A percentile compares a stretch with the other conserved stretches of the same genome.
These are phyloP conservation scores for Boletus vinaceobasis DNA, from an alignment of 768 basidiomycete species.

Conservation along the genomic window DNA sequence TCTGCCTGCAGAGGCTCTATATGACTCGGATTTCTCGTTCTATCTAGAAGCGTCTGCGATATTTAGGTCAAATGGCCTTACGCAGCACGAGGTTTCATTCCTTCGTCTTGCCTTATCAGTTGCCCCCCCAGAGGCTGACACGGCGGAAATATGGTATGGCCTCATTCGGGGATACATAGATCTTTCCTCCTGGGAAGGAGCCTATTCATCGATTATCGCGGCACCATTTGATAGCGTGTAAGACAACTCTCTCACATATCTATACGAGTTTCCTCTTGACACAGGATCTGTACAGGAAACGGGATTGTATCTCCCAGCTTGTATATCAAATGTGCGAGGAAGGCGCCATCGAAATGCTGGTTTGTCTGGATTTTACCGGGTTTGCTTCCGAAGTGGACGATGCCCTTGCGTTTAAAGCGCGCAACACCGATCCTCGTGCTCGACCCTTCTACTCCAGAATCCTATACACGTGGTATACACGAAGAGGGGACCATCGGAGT, in stretches of 20 bases:
- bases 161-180: conserved; percentile 75
- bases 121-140: conserved; percentile 50
- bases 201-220: conserved; percentile 75
- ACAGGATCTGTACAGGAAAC: conserved; percentile 51
- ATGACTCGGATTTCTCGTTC: conserved; percentile 65
- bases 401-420: conserved; percentile 85
- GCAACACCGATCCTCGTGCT: conserved; percentile 86
- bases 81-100: conserved; percentile 68
- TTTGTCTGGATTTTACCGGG: conserved; percentile 81
- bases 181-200: conserved; percentile 77
- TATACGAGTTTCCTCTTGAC: conserved; percentile 8
- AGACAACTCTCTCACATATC: conserved; percentile 33
- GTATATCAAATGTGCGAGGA: conserved; percentile 93
- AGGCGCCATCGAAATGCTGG: conserved; percentile 71
- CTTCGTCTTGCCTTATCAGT: conserved; percentile 77
- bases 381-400: conserved; percentile 85
- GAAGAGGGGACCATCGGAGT: conserved; percentile 84
- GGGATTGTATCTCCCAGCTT: conserved; percentile 76
- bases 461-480: conserved; percentile 90
- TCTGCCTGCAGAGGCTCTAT: conserved; percentile 53
- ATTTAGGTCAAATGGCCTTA: conserved; percentile 57
- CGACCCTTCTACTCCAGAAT: conserved; percentile 86
- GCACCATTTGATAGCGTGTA: conserved; percentile 78
- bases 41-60: conserved; percentile 75
- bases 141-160: conserved; percentile 72